Evolutionary conservation across 164 flowering plant species (phyloP), one percentile per base, ranked within the genome.

Genomic region (Santalum album): DNA sequence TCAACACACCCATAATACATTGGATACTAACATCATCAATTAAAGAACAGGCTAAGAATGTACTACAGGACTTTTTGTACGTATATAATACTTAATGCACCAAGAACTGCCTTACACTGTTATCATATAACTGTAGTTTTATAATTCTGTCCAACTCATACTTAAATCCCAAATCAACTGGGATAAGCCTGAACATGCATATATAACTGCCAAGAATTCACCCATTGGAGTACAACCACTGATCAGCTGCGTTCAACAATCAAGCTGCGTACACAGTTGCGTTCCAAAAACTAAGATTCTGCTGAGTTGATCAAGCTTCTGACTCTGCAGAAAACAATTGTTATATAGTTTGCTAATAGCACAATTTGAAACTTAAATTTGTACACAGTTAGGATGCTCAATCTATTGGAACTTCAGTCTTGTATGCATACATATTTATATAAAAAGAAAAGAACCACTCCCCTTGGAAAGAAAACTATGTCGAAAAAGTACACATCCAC

Each of bases 231-330:
- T 23, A 23, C 2, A 14, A 43, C 14, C 18, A 55, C 58, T n/a
- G n/a, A n/a, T n/a, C n/a, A n/a, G n/a, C n/a, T n/a, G n/a, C n/a
- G n/a, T n/a, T n/a, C n/a, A n/a, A n/a, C 35, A 42, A 55, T 26
- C 49, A 43, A 55, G 58, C 49, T 3, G 4, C 42, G 14, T 3
- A 38, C 38, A 18, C 29, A 45, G 58, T 16, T 55, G 58, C n/a
- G 20, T 51, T 45, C 56, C 43, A 49, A 49, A 27, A 9, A 24
- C 34, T 35, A 45, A 42, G 35, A 27, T 19, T 46, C 49, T 29
- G 34, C 39, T 57, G 59, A 45, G 56, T 65, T 54, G 52, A 51
- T 55, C 52, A 45, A 59, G 43, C 51, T 53, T 54, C 53, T 32
- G 32, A 55, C 55, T 55, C 51, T 44, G 32, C 51, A 53, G 48